Conservation (phyloP, 1,284 basidiomycete genomes). For the Sanghuangporus sanghuang region DNA sequence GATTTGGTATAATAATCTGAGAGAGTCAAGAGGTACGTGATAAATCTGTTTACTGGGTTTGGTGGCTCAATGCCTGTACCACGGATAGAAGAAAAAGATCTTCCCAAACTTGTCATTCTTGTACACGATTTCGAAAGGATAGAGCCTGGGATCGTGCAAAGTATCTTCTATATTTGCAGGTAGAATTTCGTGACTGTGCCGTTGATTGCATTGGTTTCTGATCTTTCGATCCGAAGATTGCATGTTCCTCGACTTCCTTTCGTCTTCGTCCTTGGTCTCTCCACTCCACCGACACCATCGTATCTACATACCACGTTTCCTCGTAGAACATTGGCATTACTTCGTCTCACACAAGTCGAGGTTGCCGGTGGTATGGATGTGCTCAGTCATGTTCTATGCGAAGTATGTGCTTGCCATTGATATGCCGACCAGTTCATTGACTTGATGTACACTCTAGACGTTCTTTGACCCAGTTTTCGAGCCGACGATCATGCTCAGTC, state of each 20-base stretch:
- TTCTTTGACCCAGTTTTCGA: slow-evolving; percentile 60
- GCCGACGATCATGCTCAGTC: slow-evolving; percentile 57
- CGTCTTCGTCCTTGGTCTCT: slow-evolving; percentile 53
- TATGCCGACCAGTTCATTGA: not conserved
- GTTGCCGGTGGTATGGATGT: slow-evolving; percentile 43
- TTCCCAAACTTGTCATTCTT: slow-evolving; percentile 44
- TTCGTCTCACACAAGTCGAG: slow-evolving; percentile 47
- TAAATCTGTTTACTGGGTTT: not conserved
- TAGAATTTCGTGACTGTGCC: slow-evolving; percentile 22
- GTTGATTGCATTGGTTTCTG: not conserved
- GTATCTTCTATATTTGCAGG: slow-evolving; percentile 68
- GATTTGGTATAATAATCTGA: slow-evolving; percentile 49
- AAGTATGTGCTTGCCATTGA: slow-evolving; percentile 32
- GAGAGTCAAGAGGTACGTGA: slow-evolving; percentile 32
- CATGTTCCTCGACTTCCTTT: slow-evolving; percentile 49
- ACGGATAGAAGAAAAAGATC: slow-evolving; percentile 18
- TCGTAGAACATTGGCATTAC: slow-evolving; percentile 47
- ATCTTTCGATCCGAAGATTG: slow-evolving; percentile 29
- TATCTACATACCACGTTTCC: slow-evolving; percentile 56
- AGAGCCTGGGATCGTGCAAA: slow-evolving; percentile 52
- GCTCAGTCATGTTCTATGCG: slow-evolving; percentile 43
- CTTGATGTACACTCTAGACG: slow-evolving; percentile 34
- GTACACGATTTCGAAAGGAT: slow-evolving; percentile 70
- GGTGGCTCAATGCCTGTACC: not conserved
- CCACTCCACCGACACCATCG: slow-evolving; percentile 48